phyloP scores from a whole-genome alignment of 257 asterid genomes.

The Gentiana dahurica region DNA sequence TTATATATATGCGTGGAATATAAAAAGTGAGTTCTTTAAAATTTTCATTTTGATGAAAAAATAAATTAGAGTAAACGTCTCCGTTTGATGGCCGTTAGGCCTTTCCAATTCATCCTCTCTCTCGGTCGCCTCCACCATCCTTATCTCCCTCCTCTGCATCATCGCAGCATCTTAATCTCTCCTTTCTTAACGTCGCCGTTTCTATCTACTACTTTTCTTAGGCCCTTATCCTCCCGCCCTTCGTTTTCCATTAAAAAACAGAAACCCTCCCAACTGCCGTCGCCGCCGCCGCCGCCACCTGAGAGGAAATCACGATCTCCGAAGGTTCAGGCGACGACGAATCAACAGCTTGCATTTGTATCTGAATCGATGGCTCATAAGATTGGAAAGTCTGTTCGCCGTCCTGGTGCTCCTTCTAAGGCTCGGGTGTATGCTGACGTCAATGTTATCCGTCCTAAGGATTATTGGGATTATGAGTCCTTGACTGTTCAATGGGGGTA shows the following conservation, averaged over 20 bases:
- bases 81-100: conserved; percentile 79
- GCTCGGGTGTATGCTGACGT: conserved; percentile 76
- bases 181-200: conserved; percentile 13
- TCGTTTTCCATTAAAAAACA: conserved; percentile 14
- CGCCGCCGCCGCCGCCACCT: conserved; percentile 6
- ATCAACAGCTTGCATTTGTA: conserved; percentile 19
- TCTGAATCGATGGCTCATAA: conserved; percentile 73
- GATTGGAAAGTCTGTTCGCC: conserved; percentile 77
- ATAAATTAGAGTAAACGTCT: conserved; percentile 14
- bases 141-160: background rate
- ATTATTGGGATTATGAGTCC: conserved; percentile 91
- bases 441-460: conserved; percentile 81
- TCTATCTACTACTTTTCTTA: conserved; percentile 19
- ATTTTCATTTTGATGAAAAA: no score
- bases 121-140: conserved; percentile 26
- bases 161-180: background rate
- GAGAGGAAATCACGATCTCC: conserved; percentile 11
- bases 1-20: no score
- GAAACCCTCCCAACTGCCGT: conserved; percentile 13
- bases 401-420: conserved; percentile 76
- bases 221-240: conserved; percentile 22
- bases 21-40: no score
- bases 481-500: conserved; percentile 97
- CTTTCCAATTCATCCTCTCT: conserved; percentile 41
- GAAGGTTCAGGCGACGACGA: conserved; percentile 19